A percentile compares a stretch with the other conserved stretches of the same genome.
These are phyloP conservation scores for Podila epicladia DNA, from an alignment of 192 early-diverging fungal species.

Conservation along the genomic window DNA sequence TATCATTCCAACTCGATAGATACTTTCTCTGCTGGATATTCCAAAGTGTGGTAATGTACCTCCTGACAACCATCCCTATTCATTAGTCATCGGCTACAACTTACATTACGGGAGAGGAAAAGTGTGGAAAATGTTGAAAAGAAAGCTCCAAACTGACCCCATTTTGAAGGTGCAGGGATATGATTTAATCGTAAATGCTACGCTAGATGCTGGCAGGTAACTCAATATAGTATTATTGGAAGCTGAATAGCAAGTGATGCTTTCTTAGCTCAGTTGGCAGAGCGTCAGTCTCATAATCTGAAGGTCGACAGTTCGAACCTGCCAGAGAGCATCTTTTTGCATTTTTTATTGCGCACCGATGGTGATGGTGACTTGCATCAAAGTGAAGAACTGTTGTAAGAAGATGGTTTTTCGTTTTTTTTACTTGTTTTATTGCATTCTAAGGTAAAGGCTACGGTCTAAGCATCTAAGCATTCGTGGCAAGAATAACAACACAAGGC, in stretches of 20 bases:
- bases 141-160: too few species aligned
- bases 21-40: too few species aligned
- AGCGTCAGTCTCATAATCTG: constrained; percentile 61
- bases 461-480: constrained; percentile 9
- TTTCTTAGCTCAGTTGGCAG: constrained; percentile 56
- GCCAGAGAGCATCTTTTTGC: constrained; percentile 38
- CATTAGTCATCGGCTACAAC: neutral
- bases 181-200: too few species aligned
- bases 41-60: too few species aligned
- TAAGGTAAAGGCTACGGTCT: neutral
- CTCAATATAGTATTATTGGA: constrained; percentile 20
- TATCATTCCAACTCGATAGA: too few species aligned
- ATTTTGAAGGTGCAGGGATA: too few species aligned
- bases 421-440: too few species aligned
- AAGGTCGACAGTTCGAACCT: constrained; percentile 58
- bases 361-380: too few species aligned
- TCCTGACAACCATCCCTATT: neutral
- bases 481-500: constrained; percentile 61
- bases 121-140: neutral
- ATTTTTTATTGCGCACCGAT: neutral
- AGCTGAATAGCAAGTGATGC: constrained; percentile 2
- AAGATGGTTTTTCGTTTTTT: neutral
- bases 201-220: constrained; percentile 32
- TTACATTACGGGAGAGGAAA: neutral
- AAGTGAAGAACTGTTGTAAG: too few species aligned